phyloP scores from a whole-genome alignment of 345 rosid species.

The Populus euphratica region DNA sequence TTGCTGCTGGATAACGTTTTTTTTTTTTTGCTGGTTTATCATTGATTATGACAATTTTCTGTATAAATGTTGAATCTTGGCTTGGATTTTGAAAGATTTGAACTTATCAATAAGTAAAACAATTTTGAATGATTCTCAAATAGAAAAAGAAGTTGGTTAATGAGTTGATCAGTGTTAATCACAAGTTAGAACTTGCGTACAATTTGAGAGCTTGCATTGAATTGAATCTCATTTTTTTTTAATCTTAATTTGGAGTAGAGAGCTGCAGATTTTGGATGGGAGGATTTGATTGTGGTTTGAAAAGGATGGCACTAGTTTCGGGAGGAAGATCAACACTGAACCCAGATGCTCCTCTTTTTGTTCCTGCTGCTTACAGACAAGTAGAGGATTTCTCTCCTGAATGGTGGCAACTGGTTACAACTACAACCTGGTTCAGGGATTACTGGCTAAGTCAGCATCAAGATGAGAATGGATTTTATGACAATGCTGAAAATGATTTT shows the following conservation, averaged over 20 bases:
- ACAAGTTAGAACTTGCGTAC: background rate
- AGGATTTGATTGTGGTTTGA: background rate
- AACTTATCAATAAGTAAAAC: too few relatives aligned
- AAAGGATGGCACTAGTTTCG: conserved; percentile 70
- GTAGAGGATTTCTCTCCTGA: conserved; percentile 95
- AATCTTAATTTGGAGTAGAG: background rate
- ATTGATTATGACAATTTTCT: background rate
- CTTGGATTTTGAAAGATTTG: too few relatives aligned
- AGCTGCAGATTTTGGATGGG: conserved; percentile 4
- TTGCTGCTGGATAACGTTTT: background rate
- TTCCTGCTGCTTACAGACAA: conserved; percentile 75
- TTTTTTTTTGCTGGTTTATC: background rate
- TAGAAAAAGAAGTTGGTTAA: background rate
- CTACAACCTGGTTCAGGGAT: conserved; percentile 71
- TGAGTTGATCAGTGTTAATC: background rate
- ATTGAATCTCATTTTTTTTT: background rate
- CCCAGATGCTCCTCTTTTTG: conserved; percentile 76
- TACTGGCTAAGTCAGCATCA: conserved; percentile 82
- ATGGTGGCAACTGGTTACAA: conserved; percentile 88
- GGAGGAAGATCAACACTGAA: conserved; percentile 70
- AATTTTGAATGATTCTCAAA: too few relatives aligned
- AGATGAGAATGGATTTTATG: conserved; percentile 53
- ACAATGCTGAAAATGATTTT: too few relatives aligned
- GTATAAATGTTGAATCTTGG: too few relatives aligned
- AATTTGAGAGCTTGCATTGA: background rate